Evolutionary conservation across 805 yeast species (phyloP), one percentile per base, ranked within the genome.

Genomic region (Suhomyces prunicola): DNA sequence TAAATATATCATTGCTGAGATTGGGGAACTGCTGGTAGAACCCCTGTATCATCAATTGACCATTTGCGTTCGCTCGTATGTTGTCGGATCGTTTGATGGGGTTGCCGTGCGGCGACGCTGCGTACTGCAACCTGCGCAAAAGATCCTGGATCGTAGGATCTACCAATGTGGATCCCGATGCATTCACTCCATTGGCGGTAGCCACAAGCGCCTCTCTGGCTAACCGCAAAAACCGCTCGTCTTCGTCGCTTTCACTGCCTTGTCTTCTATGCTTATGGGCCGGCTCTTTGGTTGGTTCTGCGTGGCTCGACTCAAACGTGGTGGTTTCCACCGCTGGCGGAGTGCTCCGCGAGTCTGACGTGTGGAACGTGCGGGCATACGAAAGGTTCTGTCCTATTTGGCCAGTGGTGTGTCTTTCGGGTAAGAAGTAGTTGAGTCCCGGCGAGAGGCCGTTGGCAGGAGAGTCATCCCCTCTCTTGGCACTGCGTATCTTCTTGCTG

Each of bases 121-220:
- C 82, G 58, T 84, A 84, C 60, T 84, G 87, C 44, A 84, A 71
- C 50, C 89, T 65, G 58, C 77, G 74, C 50, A 84, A 67, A n/a
- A 84, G 70, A 60, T 82, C 86, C 56, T 79, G 68, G 24, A 84
- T 82, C 0, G 88, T 83, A 4, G 89, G 88, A 62, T 84, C 89
- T 6, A 84, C 79, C 23, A 78, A 69, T 50, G 57, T 59, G 23
- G 64, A 50, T 24, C 58, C 55, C 23, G 54, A 39, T 17, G 70
- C 67, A 52, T 71, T 68, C 55, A 76, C 75, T 2, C 80, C 76
- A 9, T 58, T 61, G 10, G 78, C 77, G 0, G 83, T 78, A 24
- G 83, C 82, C 10, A 79, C 83, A 15, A 80, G 70, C 2, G 86
- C 88, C 60, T 84, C 87, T 54, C 81, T 80, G 3, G 89, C 89